phyloP scores from a whole-genome alignment of 495 filamentous ascomycete genomes.

The Daldinia decipiens region DNA sequence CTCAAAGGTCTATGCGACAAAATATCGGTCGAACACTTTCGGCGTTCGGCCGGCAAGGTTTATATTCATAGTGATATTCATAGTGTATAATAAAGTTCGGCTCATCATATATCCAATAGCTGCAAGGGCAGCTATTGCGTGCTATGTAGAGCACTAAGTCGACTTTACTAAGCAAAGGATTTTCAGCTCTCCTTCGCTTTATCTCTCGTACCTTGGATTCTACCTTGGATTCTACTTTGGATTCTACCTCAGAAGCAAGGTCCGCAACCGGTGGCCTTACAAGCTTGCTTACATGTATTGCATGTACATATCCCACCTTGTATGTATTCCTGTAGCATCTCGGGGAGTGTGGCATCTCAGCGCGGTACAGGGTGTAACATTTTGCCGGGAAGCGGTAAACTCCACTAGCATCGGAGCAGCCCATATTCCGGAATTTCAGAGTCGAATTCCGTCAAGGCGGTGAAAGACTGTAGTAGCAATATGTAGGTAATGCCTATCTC shows the following conservation, averaged over 20 bases:
- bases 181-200: slow-evolving; percentile 11
- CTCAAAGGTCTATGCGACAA: neutral
- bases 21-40: slow-evolving; percentile 8
- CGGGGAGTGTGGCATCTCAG: neutral
- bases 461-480: slow-evolving; percentile 7
- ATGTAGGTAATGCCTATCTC: too few relatives aligned
- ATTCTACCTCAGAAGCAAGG: slow-evolving; percentile 14
- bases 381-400: slow-evolving; percentile 26
- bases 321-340: neutral
- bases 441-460: slow-evolving; percentile 24
- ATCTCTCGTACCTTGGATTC: neutral
- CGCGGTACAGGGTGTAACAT: slow-evolving; percentile 17
- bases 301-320: neutral
- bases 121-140: neutral
- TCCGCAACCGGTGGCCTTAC: slow-evolving; percentile 23
- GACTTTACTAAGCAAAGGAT: slow-evolving; percentile 24
- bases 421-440: slow-evolving; percentile 6
- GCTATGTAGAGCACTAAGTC: slow-evolving; percentile 1
- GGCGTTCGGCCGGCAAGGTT: slow-evolving; percentile 19
- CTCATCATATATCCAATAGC: slow-evolving; percentile 19
- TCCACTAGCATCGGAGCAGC: slow-evolving; percentile 25
- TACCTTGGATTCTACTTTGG: neutral
- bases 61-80: too few relatives aligned
- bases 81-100: slow-evolving; percentile 14
- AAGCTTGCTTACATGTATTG: neutral